These are phyloP conservation scores for Nitzschia palea DNA, from an alignment of 108 stramenopile species.

Conservation along the genomic window DNA sequence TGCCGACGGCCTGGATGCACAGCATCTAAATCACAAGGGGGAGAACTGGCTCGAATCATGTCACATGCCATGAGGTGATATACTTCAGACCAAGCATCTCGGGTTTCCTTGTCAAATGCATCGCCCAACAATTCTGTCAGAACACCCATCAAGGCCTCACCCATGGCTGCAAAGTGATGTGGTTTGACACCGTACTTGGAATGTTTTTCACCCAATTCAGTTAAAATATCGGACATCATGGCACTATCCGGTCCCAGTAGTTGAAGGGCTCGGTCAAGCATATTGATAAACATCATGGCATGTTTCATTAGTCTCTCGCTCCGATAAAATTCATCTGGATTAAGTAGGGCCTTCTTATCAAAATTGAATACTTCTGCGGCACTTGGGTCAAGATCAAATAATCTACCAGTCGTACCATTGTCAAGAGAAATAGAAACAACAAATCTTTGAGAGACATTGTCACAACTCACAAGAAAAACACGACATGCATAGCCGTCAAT, in stretches of 20 bases:
- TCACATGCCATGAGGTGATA: slow-evolving; percentile 13
- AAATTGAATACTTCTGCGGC: slow-evolving; percentile 5
- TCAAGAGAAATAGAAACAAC: too few relatives aligned
- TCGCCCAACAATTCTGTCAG: slow-evolving; percentile 34
- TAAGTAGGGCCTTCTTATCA: background rate
- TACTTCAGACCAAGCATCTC: slow-evolving; percentile 29
- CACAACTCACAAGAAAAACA: too few relatives aligned
- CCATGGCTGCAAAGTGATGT: slow-evolving; percentile 32
- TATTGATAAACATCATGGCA: slow-evolving; percentile 9
- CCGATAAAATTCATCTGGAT: background rate
- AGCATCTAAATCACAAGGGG: too few relatives aligned
- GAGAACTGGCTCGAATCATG: slow-evolving; percentile 31
- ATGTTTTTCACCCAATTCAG: slow-evolving; percentile 41
- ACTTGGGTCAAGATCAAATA: slow-evolving; percentile 8
- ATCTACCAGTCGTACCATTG: too few relatives aligned
- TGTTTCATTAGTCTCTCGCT: background rate
- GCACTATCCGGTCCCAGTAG: slow-evolving; percentile 46
- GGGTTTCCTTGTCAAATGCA: slow-evolving; percentile 30
- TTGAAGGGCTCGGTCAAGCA: slow-evolving; percentile 31
- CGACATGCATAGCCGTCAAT: background rate
- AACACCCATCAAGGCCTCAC: slow-evolving; percentile 32
- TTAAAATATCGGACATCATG: slow-evolving; percentile 30
- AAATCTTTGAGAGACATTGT: too few relatives aligned
- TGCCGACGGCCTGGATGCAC: slow-evolving; percentile 1
- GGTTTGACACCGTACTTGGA: slow-evolving; percentile 31